phyloP scores from a whole-genome alignment of 2,329 filamentous ascomycete species.

The Xylaria sp. region DNA sequence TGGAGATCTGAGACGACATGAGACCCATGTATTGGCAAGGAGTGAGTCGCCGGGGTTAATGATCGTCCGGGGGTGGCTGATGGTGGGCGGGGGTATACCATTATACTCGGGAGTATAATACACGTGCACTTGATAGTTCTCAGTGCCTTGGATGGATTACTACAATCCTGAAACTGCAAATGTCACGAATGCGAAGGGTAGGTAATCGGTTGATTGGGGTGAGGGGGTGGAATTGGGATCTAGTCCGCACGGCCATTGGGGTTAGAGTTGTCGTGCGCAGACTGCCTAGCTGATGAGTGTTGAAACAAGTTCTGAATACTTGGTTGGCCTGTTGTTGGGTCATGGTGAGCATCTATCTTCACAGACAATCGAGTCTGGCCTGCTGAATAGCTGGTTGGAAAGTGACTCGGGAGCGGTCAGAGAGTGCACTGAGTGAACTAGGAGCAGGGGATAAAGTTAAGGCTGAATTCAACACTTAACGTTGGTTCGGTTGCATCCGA shows the following conservation, averaged over 20 bases:
- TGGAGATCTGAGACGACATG: not conserved
- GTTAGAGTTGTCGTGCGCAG: not conserved
- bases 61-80: slow-evolving; percentile 33
- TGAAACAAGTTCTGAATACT: not conserved
- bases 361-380: not conserved
- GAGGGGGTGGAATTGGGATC: not conserved
- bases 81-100: not conserved
- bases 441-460: not conserved
- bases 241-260: not conserved
- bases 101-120: not conserved
- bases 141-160: not conserved
- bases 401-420: not conserved
- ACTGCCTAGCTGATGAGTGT: not conserved
- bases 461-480: not conserved
- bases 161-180: slow-evolving; percentile 27
- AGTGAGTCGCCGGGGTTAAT: slow-evolving; percentile 11
- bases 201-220: slow-evolving; percentile 2
- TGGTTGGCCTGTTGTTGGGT: not conserved
- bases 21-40: slow-evolving; percentile 1
- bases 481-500: slow-evolving; percentile 20
- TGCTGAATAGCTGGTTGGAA: not conserved
- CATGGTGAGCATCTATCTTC: not conserved
- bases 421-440: not conserved
- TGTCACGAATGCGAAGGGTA: slow-evolving; percentile 17
- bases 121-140: not conserved